Evolutionary conservation across 2,329 filamentous ascomycete genomes (phyloP), one percentile per base, ranked within the genome.

Genomic region (Xylaria digitata): DNA sequence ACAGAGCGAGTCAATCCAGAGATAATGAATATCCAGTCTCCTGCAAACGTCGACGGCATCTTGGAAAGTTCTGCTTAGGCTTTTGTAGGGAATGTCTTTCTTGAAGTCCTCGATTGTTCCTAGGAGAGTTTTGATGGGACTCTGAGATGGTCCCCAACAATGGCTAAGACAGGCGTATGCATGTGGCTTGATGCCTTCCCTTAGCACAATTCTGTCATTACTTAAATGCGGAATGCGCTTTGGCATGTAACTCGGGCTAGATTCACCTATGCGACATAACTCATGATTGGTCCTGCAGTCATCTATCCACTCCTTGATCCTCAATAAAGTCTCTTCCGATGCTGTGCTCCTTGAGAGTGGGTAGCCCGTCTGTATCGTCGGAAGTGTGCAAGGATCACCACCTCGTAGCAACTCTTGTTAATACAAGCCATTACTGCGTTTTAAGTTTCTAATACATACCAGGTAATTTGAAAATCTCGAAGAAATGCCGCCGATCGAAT

Each of bases 81-180:
- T 63, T 9, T 9, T 3, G 49, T 49, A 63, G 17, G 59, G 62
- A 6, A 68, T 56, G 0, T 48, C 59, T 34, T 50, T 34, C 23
- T 63, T 65, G 32, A 67, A 63, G 6, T 54, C 43, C 2, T 62
- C n/a, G 13, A 67, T 53, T 21, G 57, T 70, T 15, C 45, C 34
- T 3, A 43, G 46, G 21, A 63, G 61, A 9, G 62, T 63, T 9
- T 61, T 68, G 15, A 57, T 58, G 2, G 50, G 64, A 15, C 53
- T 56, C 45, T 65, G 58, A 11, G 54, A 56, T 49, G 53, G 57
- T 6, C 65, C 67, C 65, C 65, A 67, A 55, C 67, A 70, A 53
- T 70, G 67, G 19, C 67, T 67, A 5, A 70, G 58, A 37, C 67
- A 70, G 21, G 58, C 65, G 34, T 69, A 69, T n/a, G 42, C 19